phyloP scores from a whole-genome alignment of 495 filamentous ascomycete genomes.

The Penicillium diatomitis region DNA sequence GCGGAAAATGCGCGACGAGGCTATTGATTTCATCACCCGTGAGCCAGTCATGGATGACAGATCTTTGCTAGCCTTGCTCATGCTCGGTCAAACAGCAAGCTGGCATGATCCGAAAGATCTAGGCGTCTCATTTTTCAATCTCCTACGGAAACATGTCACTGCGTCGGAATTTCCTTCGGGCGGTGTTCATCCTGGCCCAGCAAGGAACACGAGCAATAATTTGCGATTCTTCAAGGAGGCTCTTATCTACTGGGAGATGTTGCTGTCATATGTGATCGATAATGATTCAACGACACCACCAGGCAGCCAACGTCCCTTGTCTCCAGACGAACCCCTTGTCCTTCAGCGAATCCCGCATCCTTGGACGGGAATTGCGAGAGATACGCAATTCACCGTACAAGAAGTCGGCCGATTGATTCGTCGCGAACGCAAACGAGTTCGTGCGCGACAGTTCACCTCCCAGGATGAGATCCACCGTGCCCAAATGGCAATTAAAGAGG shows the following conservation, averaged over 20 bases:
- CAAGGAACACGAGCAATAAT: slow-evolving; percentile 33
- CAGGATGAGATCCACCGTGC: slow-evolving; percentile 32
- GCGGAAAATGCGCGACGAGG: slow-evolving; percentile 43
- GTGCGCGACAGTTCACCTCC: slow-evolving; percentile 26
- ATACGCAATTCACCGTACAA: slow-evolving; percentile 44
- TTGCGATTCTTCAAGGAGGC: slow-evolving; percentile 51
- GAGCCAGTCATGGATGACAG: slow-evolving; percentile 39
- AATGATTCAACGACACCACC: slow-evolving; percentile 26
- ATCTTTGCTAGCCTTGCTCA: slow-evolving; percentile 42
- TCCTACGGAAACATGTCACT: slow-evolving; percentile 36
- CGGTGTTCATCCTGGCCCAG: slow-evolving; percentile 4
- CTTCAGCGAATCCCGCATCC: slow-evolving; percentile 43
- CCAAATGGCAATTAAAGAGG: slow-evolving; percentile 36
- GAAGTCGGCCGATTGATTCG: slow-evolving; percentile 46
- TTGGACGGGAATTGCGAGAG: slow-evolving; percentile 50
- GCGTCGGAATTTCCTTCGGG: slow-evolving; percentile 15
- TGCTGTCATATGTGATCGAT: slow-evolving; percentile 47
- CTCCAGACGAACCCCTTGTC: slow-evolving; percentile 21
- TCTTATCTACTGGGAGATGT: slow-evolving; percentile 53
- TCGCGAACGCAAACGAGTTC: slow-evolving; percentile 37
- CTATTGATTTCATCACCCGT: slow-evolving; percentile 37
- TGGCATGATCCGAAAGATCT: slow-evolving; percentile 50
- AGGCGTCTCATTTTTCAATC: slow-evolving; percentile 41
- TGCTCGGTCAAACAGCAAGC: slow-evolving; percentile 47
- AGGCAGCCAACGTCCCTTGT: slow-evolving; percentile 5